Conservation (phyloP, 1,284 basidiomycete genomes). For the Ceratobasidium papillatum region DNA sequence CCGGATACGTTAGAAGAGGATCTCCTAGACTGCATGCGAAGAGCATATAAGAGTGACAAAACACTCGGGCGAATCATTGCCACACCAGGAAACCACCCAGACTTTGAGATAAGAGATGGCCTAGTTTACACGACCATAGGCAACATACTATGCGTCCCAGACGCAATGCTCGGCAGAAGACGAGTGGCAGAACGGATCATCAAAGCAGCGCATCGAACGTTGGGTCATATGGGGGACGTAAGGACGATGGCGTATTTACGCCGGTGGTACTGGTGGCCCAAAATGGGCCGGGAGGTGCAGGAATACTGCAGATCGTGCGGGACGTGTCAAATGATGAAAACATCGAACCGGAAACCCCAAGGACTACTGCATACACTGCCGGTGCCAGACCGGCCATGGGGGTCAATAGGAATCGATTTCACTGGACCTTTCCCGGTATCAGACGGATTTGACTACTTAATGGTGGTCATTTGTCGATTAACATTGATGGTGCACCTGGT, state of each 20-base stretch:
- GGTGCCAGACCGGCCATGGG: slow-evolving; percentile 53
- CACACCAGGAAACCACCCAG: too few relatives aligned
- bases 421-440: slow-evolving; percentile 55
- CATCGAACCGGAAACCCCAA: slow-evolving; percentile 45
- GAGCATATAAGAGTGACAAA: too few relatives aligned
- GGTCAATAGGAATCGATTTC: slow-evolving; percentile 57
- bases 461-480: slow-evolving; percentile 55
- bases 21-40: too few relatives aligned
- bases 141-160: too few relatives aligned
- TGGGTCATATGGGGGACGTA: background rate
- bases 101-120: too few relatives aligned
- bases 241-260: background rate
- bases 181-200: too few relatives aligned
- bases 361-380: slow-evolving; percentile 52
- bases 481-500: slow-evolving; percentile 54
- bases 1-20: too few relatives aligned
- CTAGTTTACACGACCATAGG: too few relatives aligned
- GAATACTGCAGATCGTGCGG: slow-evolving; percentile 42
- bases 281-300: slow-evolving; percentile 37
- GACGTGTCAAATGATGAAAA: slow-evolving; percentile 36
- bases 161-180: too few relatives aligned
- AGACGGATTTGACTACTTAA: slow-evolving; percentile 50
- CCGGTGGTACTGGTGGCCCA: slow-evolving; percentile 45
- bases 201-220: too few relatives aligned
- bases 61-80: too few relatives aligned